Base-by-base conservation (phyloP, 2,329 filamentous ascomycete genomes). In the Cryoendolithus antarcticus region DNA sequence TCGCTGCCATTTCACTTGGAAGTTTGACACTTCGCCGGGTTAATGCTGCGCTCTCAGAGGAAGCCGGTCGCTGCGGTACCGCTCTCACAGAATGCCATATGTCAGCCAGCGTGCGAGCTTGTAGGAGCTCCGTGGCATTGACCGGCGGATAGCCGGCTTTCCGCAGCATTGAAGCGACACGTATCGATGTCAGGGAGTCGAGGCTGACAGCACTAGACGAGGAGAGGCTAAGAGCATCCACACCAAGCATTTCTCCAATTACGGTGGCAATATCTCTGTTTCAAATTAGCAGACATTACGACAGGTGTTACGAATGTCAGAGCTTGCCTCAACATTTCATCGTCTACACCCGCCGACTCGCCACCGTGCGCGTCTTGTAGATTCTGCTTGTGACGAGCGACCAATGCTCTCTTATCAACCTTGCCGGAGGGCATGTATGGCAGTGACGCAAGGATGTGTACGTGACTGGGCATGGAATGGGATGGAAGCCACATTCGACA, bases 391-490 rank as follows among this genome's bases (percentile, higher is more conserved):
- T 80, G 83, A 6, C 73, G 63, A 1, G 63, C 55, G 48, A 76
- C 68, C 6, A 94, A 62, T 9, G 58, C 61, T 49, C 76, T 80
- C 37, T 76, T 77, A 52, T 94, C 82, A 9, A 88, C 70, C 54
- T 95, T 95, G 1, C 88, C 88, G 1, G 86, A 93, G 2, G 86
- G 69, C 12, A 94, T 64, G 38, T 80, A 76, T 1, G 86, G 86
- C 40, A 94, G 78, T 6, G 70, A 64, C 1, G 67, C 48, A 45
- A 82, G 62, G 1, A 82, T 52, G 1, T 85, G 58, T 15, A 93
- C 63, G 44, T 93, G 81, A 3, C 73, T 71, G 0, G 88, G 88
- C 1, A 93, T 62, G 88, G 94, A 94, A 54, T 80, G 91, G 3
- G 69, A 67, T 0, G 86, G 85, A 1, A 95, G 67, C 84, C 86